Conservation (phyloP, 345 rosid genomes). For the Iberis pinnata region DNA sequence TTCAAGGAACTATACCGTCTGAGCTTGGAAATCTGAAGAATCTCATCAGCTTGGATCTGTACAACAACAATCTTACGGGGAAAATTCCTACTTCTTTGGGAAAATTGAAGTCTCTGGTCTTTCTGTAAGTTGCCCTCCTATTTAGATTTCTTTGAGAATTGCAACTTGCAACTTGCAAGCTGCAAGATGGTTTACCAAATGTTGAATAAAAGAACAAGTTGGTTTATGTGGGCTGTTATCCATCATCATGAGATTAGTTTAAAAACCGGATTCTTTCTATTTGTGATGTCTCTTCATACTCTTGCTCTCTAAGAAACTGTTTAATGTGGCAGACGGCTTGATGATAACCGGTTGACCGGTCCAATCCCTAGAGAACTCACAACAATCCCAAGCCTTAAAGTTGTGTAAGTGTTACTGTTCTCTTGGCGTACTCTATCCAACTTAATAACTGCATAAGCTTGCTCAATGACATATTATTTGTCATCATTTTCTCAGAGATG, state of each 20-base stretch:
- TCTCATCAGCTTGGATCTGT: constrained; percentile 79
- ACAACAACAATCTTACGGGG: constrained; percentile 79
- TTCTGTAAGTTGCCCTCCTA: constrained; percentile 45
- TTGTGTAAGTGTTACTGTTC: constrained; percentile 27
- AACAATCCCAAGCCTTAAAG: constrained; percentile 29
- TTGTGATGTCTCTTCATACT: not conserved
- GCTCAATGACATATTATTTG: not conserved
- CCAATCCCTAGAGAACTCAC: constrained; percentile 47
- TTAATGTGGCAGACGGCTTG: constrained; percentile 45
- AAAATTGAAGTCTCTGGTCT: constrained; percentile 73
- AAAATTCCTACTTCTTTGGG: constrained; percentile 58
- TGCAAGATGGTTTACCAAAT: not conserved
- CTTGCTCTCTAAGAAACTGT: constrained; percentile 2
- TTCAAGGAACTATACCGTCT: constrained; percentile 63
- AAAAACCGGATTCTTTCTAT: too few relatives aligned
- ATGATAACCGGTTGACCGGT: constrained; percentile 75
- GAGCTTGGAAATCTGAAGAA: constrained; percentile 73
- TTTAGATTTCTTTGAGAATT: not conserved
- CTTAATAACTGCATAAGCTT: not conserved
- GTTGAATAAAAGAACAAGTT: not conserved
- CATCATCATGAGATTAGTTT: constrained; percentile 1
- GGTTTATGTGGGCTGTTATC: not conserved
- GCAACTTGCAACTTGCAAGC: too few relatives aligned
- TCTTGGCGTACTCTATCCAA: not conserved
- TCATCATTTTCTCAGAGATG: constrained; percentile 52